Conservation (phyloP, 2,329 filamentous ascomycete species). For the Decorospora gaudefroyi region DNA sequence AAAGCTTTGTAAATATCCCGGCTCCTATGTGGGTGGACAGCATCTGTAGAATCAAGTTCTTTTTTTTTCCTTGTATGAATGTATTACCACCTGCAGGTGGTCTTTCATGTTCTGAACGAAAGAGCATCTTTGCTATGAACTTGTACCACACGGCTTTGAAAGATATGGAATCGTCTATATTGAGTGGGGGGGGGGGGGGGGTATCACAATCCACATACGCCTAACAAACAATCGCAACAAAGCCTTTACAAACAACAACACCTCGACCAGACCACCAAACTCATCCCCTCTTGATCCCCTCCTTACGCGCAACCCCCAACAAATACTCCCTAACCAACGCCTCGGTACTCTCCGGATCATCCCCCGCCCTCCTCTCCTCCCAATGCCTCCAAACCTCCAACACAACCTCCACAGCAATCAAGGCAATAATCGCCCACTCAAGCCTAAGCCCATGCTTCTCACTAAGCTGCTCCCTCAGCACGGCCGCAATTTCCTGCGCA, state of each 20-base stretch:
- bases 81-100: constrained; percentile 1
- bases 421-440: constrained; percentile 93
- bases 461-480: constrained; percentile 83
- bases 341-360: constrained; percentile 51
- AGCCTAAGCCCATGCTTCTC: constrained; percentile 87
- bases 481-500: constrained; percentile 89
- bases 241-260: too few species aligned
- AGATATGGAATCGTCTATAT: too few species aligned
- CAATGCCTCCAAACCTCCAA: constrained; percentile 80
- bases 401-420: constrained; percentile 89
- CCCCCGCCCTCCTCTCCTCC: constrained; percentile 60
- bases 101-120: too few species aligned
- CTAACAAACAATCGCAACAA: too few species aligned
- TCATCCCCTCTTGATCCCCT: too few species aligned
- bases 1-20: constrained; percentile 37
- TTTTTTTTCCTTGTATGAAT: constrained; percentile 24
- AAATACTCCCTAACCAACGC: constrained; percentile 48
- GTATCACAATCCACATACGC: too few species aligned
- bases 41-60: constrained; percentile 29
- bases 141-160: too few species aligned
- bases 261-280: too few species aligned
- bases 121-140: too few species aligned
- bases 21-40: constrained; percentile 23
- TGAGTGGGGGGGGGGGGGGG: too few species aligned
- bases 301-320: constrained; percentile 18